Base-by-base conservation (phyloP, 805 yeast genomes). In the Candida jianshihensis region DNA sequence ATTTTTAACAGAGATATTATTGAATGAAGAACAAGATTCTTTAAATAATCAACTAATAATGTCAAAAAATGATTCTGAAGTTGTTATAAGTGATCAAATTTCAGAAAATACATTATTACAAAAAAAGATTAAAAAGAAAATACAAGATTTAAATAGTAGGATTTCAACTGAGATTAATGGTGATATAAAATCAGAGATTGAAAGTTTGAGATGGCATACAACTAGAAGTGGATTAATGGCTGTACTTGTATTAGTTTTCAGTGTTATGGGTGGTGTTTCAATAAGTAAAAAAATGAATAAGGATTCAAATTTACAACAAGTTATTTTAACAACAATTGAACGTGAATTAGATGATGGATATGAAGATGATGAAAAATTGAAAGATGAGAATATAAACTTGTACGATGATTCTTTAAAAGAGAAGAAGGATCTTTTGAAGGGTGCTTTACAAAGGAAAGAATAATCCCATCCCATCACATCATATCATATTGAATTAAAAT, bases 201-300 rank as follows among this genome's bases (percentile, higher is more conserved):
- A 90, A 60, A 76, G 80, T 40, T 68, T 90, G 42, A 70, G 97
- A 49, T 90, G 98, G 98, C 87, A 86, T 52, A 76, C 90, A 31
- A 88, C 96, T 2, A 69, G 96, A 38, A 74, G 92, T 56, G 97
- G 97, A 9, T 64, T 92, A 24, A 66, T 84, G 30, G 85, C 92
- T 2, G 79, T 88, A 24, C 59, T 83, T 17, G 64, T 78, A 1
- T 68, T 81, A 43, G 84, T 84, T 2, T 72, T 76, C 37, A 66
- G 76, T 17, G 67, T 79, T 5, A 68, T 84, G 57, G 72, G 77
- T 46, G 74, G 78, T 31, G 70, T 57, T 32, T 68, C 57, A 17
- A 47, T 60, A 18, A 56, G 63, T 11, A 68, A 60, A 48, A 64
- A 53, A 37, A 50, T 52, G 11, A 57, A 51, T 17, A 59, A 54